Conservation (phyloP, 2,329 filamentous ascomycete species). For the Arthrobotrys sinensis region DNA sequence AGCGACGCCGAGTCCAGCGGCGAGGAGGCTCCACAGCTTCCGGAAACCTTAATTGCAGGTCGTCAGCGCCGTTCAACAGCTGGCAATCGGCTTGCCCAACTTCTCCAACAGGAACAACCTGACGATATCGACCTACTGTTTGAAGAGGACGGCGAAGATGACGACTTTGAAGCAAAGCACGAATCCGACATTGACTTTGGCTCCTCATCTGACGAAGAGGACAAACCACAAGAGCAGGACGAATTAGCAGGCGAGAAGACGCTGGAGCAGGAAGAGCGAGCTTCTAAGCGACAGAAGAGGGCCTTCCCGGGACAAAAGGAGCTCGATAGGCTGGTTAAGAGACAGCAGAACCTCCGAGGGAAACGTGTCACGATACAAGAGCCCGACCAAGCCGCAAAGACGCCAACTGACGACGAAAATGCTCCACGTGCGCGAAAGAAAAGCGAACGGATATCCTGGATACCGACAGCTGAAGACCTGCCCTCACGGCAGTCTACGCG, state of each 20-base stretch:
- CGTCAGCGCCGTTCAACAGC: slow-evolving; percentile 84
- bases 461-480: slow-evolving; percentile 69
- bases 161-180: slow-evolving; percentile 78
- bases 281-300: slow-evolving; percentile 83
- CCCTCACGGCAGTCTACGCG: slow-evolving; percentile 64
- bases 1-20: slow-evolving; percentile 43
- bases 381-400: slow-evolving; percentile 20
- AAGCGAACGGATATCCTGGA: slow-evolving; percentile 79
- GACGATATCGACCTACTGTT: slow-evolving; percentile 80
- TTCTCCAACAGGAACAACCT: slow-evolving; percentile 81
- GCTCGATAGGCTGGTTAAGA: slow-evolving; percentile 52
- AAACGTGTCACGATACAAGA: slow-evolving; percentile 58
- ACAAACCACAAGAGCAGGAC: slow-evolving; percentile 77
- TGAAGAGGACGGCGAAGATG: slow-evolving; percentile 77
- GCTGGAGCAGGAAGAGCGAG: slow-evolving; percentile 76
- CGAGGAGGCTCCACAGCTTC: slow-evolving; percentile 57
- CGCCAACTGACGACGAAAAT: slow-evolving; percentile 19
- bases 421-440: slow-evolving; percentile 74
- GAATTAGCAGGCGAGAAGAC: slow-evolving; percentile 91
- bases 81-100: slow-evolving; percentile 84
- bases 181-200: slow-evolving; percentile 87
- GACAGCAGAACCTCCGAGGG: slow-evolving; percentile 51
- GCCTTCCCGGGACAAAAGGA: slow-evolving; percentile 72
- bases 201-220: slow-evolving; percentile 86
- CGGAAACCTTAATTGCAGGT: slow-evolving; percentile 81